Evolutionary conservation across 352 stramenopile species (phyloP).

Genomic region (Phytophthora sp.): DNA sequence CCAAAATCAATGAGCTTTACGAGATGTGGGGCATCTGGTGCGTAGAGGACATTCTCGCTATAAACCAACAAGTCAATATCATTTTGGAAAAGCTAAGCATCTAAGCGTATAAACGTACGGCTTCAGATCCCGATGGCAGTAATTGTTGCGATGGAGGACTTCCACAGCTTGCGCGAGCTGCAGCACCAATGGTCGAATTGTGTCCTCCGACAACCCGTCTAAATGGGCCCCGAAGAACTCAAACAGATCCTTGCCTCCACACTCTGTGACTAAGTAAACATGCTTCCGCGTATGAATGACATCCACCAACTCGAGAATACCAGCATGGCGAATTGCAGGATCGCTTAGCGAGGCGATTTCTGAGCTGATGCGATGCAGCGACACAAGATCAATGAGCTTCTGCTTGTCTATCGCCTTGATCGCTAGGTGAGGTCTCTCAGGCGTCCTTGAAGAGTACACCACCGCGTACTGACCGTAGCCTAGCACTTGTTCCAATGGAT

Average conservation of each 20-base stretch:
- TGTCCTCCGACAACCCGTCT: constrained; percentile 53
- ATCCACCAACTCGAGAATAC: constrained; percentile 71
- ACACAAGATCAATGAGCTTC: constrained; percentile 75
- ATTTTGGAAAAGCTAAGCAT: neutral
- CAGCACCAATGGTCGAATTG: constrained; percentile 47
- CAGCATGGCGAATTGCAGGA: constrained; percentile 54
- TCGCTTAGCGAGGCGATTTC: constrained; percentile 85
- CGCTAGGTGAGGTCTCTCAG: constrained; percentile 43
- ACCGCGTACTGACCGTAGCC: constrained; percentile 88
- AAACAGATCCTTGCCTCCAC: constrained; percentile 85
- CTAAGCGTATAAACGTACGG: constrained; percentile 38
- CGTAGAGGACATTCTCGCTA: constrained; percentile 80
- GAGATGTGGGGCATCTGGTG: constrained; percentile 31
- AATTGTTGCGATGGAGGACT: constrained; percentile 65
- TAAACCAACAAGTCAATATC: neutral
- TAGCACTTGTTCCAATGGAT: constrained; percentile 70
- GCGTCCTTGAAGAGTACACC: constrained; percentile 58
- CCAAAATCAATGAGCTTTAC: constrained; percentile 89
- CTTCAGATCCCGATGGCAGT: constrained; percentile 83
- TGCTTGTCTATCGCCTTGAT: constrained; percentile 90
- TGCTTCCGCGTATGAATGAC: constrained; percentile 80
- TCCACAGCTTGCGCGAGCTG: constrained; percentile 59
- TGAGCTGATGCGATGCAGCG: constrained; percentile 75
- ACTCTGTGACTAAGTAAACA: constrained; percentile 87
- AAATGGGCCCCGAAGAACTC: constrained; percentile 70